Base-by-base conservation (phyloP, 2,329 filamentous ascomycete genomes). In the Exophiala mesophila region DNA sequence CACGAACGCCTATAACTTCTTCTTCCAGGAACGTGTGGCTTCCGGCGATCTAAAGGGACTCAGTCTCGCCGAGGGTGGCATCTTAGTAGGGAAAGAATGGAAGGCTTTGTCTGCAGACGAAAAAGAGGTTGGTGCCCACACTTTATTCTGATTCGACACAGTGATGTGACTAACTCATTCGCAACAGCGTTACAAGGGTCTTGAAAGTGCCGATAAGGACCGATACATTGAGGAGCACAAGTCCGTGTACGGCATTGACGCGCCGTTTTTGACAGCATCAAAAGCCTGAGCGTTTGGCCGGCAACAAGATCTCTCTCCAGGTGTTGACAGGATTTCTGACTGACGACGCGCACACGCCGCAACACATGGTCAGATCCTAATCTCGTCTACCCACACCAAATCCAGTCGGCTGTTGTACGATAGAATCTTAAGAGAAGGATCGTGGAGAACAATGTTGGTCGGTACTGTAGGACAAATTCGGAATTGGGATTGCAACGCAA, bases 21-120 rank as follows among this genome's bases (percentile, higher is more conserved):
- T 76, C 61, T 23, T 47, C 30, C 53, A 41, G 18, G 73, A 76
- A 9, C 67, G 75, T 39, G 45, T 55, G 4, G 49, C 47, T 2
- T 69, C 63, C 33, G 71, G 71, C 15, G 78, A 81, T 38, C 67
- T 77, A 41, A 69, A 67, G 44, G 62, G 68, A 34, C 67, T 79
- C 44, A 5, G 39, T 0, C 0, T 64, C 0, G 2, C 3, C 0
- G 73, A 81, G 2, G 52, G 60, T 2, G 5, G 54, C 5, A 68
- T 60, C 49, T 55, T 74, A 28, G 57, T 74, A 13, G 45, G 37
- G 0, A 50, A 59, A 20, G 75, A 79, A 55, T 80, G 66, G 68
- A 70, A 67, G 41, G 63, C 56, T 2, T 56, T 79, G 10, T 39
- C 39, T 26, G 37, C 58, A 3, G 32, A 50, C 2, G 64, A 66